Conservation (phyloP, 78 protist species). For the Pigoraptor vietnamica region DNA sequence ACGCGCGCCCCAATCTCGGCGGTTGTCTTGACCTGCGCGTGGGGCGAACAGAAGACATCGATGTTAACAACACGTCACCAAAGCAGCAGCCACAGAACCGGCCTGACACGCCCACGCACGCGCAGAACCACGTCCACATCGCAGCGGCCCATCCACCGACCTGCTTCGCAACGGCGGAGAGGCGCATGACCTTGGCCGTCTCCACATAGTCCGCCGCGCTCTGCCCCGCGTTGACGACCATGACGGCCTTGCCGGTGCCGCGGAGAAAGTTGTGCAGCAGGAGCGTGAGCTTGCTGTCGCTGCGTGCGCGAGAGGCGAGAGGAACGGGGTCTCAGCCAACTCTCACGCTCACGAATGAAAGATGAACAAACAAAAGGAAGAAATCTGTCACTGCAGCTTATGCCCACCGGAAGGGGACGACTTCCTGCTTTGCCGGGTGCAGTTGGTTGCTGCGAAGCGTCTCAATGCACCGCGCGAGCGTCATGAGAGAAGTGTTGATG, state of each 20-base stretch:
- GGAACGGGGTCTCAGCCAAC: too few relatives aligned
- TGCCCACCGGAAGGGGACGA: neutral
- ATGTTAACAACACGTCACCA: too few relatives aligned
- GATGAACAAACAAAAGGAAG: neutral
- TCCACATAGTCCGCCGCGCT: neutral
- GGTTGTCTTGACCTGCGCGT: neutral
- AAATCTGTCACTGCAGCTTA: too few relatives aligned
- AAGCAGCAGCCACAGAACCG: too few relatives aligned
- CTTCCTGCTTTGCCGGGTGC: neutral
- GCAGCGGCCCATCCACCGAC: too few relatives aligned
- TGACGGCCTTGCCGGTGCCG: neutral
- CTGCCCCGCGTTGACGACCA: neutral
- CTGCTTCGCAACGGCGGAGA: neutral
- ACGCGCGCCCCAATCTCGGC: neutral
- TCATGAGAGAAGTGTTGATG: slow-evolving; percentile 69
- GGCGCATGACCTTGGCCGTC: neutral
- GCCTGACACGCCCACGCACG: too few relatives aligned
- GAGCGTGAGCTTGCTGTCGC: neutral
- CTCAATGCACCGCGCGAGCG: slow-evolving; percentile 71
- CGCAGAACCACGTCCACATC: too few relatives aligned
- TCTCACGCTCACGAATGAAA: too few relatives aligned
- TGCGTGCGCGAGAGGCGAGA: neutral
- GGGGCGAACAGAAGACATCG: too few relatives aligned
- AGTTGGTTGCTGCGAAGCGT: slow-evolving; percentile 63
- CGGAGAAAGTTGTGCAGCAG: neutral